These are phyloP conservation scores for Acanthamoeba royreba DNA, from an alignment of 208 protist genomes.

Conservation along the genomic window DNA sequence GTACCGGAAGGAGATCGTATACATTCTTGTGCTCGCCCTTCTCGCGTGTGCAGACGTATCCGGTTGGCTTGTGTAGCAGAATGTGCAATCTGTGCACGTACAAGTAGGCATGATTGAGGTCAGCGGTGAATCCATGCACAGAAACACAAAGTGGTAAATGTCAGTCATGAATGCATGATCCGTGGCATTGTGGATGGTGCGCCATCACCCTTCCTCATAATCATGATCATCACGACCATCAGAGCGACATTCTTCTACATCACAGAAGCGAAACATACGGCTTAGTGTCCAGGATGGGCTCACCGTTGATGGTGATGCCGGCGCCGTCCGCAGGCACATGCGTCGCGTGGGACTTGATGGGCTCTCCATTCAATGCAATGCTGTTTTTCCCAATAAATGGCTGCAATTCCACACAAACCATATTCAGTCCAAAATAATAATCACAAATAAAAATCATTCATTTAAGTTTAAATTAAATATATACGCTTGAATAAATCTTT, in stretches of 20 bases:
- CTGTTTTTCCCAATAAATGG: neutral
- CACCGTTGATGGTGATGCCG: neutral
- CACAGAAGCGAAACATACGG: no score
- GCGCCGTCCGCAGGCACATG: neutral
- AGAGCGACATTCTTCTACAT: no score
- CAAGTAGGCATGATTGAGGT: neutral
- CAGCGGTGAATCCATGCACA: neutral
- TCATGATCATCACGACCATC: no score
- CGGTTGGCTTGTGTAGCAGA: neutral
- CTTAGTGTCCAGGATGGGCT: neutral
- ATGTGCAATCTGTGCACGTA: neutral
- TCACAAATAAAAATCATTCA: neutral
- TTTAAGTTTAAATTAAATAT: neutral
- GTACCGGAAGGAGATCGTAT: neutral
- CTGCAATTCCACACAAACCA: neutral
- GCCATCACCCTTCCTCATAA: no score
- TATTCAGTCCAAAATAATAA: neutral
- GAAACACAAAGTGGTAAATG: neutral
- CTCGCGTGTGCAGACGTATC: slow-evolving; percentile 1
- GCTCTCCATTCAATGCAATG: neutral
- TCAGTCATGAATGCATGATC: neutral
- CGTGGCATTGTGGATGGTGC: neutral
- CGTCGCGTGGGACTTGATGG: neutral
- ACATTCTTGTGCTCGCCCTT: neutral
- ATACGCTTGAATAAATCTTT: no score